These are phyloP conservation scores for Noccaea caerulescens DNA, from an alignment of 345 rosid genomes.

Conservation along the genomic window DNA sequence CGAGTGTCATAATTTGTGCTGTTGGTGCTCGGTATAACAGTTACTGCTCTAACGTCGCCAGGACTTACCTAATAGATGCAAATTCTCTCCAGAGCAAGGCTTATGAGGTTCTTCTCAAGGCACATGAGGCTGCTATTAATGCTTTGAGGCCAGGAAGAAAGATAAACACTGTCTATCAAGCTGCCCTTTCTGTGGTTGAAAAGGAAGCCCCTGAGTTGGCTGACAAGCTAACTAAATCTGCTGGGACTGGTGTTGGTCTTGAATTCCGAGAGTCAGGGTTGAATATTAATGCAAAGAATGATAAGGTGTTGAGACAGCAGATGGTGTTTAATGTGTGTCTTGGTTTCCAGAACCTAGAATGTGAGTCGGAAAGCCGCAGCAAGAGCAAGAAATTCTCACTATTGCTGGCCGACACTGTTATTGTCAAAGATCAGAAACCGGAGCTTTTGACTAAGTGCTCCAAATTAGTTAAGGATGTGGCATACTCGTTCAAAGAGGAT, in stretches of 20 bases:
- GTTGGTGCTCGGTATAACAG: conserved; percentile 86
- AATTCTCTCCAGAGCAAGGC: conserved; percentile 81
- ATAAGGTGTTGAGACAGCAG: conserved; percentile 57
- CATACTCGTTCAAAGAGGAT: conserved; percentile 88
- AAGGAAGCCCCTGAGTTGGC: conserved; percentile 78
- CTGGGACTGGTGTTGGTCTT: conserved; percentile 97
- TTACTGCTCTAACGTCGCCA: conserved; percentile 89
- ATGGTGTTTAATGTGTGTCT: conserved; percentile 89
- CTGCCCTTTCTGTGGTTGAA: conserved; percentile 79
- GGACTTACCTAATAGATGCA: conserved; percentile 87
- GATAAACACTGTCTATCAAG: conserved; percentile 68
- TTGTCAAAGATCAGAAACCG: conserved; percentile 62
- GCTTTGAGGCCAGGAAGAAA: conserved; percentile 75
- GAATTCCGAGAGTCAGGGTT: conserved; percentile 93
- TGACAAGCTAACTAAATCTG: conserved; percentile 79
- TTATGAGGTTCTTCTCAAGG: conserved; percentile 85
- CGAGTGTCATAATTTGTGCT: conserved; percentile 85
- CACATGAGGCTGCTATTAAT: conserved; percentile 87
- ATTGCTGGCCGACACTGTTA: conserved; percentile 86
- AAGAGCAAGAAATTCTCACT: conserved; percentile 69
- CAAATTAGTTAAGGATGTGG: conserved; percentile 81
- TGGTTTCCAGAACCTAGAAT: conserved; percentile 89
- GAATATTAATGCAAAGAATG: conserved; percentile 79
- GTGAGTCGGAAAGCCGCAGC: conserved; percentile 59
- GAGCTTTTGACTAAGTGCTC: conserved; percentile 77